Percentiles rank a stretch among this genome's conserved stretches.
phyloP scores from a whole-genome alignment of 441 rosid species.

The Jatropha multifida region DNA sequence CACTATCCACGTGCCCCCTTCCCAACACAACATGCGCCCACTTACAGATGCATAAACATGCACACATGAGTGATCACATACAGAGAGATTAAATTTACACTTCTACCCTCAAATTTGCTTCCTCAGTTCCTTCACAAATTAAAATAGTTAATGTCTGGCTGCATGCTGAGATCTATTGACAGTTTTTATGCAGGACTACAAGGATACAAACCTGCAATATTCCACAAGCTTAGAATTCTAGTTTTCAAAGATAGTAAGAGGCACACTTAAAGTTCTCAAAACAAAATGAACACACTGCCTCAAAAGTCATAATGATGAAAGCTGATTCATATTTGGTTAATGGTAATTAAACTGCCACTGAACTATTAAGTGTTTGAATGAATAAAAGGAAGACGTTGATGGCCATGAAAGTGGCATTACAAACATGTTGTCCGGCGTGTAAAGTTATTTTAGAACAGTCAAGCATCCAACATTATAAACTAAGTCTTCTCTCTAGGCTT shows the following conservation, averaged over 20 bases:
- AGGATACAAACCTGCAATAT: too few relatives aligned
- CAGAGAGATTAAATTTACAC: neutral
- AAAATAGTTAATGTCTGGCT: neutral
- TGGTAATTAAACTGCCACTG: too few relatives aligned
- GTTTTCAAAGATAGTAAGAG: too few relatives aligned
- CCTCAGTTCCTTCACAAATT: neutral
- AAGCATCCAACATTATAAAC: neutral
- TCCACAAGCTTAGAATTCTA: too few relatives aligned
- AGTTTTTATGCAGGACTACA: too few relatives aligned
- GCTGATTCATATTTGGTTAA: too few relatives aligned
- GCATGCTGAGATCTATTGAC: neutral
- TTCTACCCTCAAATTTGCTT: neutral
- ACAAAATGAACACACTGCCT: too few relatives aligned
- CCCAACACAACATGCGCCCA: neutral
- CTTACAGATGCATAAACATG: neutral
- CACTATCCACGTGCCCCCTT: neutral
- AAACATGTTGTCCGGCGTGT: neutral
- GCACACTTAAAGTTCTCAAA: too few relatives aligned
- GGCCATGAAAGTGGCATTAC: neutral
- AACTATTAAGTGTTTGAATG: neutral
- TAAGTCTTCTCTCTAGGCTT: neutral
- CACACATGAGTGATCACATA: neutral
- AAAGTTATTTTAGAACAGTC: neutral
- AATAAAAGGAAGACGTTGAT: neutral
- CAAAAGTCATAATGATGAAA: too few relatives aligned